Evolutionary conservation across 2,329 filamentous ascomycete species (phyloP).

Genomic region (Colletotrichum chrysophilum): DNA sequence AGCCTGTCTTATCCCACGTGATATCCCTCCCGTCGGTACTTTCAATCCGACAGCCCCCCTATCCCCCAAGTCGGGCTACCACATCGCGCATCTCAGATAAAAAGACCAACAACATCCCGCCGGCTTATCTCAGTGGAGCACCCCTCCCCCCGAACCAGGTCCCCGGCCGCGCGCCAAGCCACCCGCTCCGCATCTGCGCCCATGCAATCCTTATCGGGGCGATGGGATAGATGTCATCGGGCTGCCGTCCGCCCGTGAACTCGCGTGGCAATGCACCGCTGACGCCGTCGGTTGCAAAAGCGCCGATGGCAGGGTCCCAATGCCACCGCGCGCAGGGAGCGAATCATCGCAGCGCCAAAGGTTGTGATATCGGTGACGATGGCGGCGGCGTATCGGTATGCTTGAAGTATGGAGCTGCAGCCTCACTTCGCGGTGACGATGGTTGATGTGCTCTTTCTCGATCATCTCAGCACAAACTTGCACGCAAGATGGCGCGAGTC

Average conservation of each 20-base stretch:
- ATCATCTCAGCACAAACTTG: neutral
- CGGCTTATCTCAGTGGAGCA: constrained; percentile 16
- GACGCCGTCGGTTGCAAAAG: constrained; percentile 19
- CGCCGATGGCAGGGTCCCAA: constrained; percentile 7
- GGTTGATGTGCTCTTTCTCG: neutral
- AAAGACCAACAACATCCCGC: neutral
- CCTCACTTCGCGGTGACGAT: neutral
- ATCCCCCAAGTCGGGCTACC: neutral
- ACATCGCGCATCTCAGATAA: constrained; percentile 11
- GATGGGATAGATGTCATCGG: neutral
- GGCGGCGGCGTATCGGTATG: neutral
- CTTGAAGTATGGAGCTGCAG: neutral
- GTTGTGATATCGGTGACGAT: neutral
- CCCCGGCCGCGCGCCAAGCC: constrained; percentile 2
- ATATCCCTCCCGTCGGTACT: neutral
- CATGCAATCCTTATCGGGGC: constrained; percentile 3
- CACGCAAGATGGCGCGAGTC: neutral
- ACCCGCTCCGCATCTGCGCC: neutral
- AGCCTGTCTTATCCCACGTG: neutral
- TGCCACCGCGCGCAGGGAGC: neutral
- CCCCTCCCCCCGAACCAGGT: neutral
- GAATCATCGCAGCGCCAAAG: neutral
- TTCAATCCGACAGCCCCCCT: neutral
- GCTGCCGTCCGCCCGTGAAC: neutral
- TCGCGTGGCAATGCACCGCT: constrained; percentile 2